Conservation (phyloP, 1,284 basidiomycete species). For the Ustanciosporium gigantosporum region DNA sequence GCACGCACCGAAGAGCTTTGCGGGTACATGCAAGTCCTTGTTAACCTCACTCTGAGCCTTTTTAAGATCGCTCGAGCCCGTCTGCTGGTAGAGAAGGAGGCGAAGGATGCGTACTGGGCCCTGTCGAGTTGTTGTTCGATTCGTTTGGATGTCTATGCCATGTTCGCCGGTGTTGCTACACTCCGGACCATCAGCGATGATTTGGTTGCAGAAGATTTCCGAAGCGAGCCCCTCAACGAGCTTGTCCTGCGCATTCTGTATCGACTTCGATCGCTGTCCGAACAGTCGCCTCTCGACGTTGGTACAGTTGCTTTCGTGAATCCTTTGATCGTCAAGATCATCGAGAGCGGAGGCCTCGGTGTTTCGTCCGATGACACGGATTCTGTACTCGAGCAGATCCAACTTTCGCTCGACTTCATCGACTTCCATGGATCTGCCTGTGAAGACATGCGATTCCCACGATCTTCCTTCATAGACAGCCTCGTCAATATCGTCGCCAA, state of each 20-base stretch:
- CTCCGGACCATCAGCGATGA: conserved; percentile 48
- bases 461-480: conserved; percentile 67
- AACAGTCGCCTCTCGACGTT: conserved; percentile 80
- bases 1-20: conserved; percentile 41
- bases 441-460: conserved; percentile 63
- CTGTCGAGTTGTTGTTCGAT: conserved; percentile 44
- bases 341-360: conserved; percentile 72
- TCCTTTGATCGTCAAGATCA: conserved; percentile 75
- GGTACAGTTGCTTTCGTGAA: conserved; percentile 81
- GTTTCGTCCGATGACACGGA: conserved; percentile 68
- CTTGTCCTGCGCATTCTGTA: conserved; percentile 85
- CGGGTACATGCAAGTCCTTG: conserved; percentile 42
- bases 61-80: conserved; percentile 34
- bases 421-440: conserved; percentile 84
- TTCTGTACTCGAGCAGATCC: conserved; percentile 81
- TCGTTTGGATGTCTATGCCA: conserved; percentile 39
- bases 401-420: conserved; percentile 81
- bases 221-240: conserved; percentile 62
- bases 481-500: conserved; percentile 76
- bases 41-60: conserved; percentile 25
- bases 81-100: conserved; percentile 26
- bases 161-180: conserved; percentile 41
- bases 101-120: conserved; percentile 37
- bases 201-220: conserved; percentile 47
- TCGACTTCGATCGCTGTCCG: conserved; percentile 78